Base-by-base conservation (phyloP, 2,329 filamentous ascomycete species). In the Exophiala mesophila region DNA sequence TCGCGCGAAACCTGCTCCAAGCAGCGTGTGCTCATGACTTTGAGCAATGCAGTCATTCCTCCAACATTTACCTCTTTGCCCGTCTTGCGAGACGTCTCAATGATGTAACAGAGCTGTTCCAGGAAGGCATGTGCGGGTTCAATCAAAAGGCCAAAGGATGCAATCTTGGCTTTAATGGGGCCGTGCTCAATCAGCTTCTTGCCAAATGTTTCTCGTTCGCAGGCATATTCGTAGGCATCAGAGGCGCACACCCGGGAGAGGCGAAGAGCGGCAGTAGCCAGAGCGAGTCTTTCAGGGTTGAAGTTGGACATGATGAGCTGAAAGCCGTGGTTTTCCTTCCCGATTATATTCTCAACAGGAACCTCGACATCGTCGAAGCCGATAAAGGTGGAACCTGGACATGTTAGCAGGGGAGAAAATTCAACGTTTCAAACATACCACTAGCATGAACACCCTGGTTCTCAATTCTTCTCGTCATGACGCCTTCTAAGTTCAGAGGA, bases 351-450 rank as follows among this genome's bases (percentile, higher is more conserved):
- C 55, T 76, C 74, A 0, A 78, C 72, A 0, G 83, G 83, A 0
- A 88, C 83, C 43, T 78, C 73, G n/a, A 88, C 84, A 41, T 88
- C 82, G 53, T 87, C 83, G 2, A 88, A 70, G 57, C 84, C 81
- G 54, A 88, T 87, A 60, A 78, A 88, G 0, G 84, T 85, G 1
- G 83, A 88, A 2, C 83, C 84, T 4, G 76, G 77, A 55, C 20
- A 35, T 26, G 26, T 36, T 16, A 19, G 19, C 37, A 30, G 48
- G 15, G 44, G 29, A 33, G 17, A 3, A 15, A 23, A 10, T 6
- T 33, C 6, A 7, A 13, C 18, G 24, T 19, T 9, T 7, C 13
- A 15, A 15, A 57, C 54, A 45, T 67, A 57, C 78, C 78, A 29
- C 79, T 80, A 4, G 78, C 78, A 53, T 79, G 76, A n/a, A 82